Evolutionary conservation across 2,329 filamentous ascomycete genomes (phyloP).

Genomic region (Cytospora mali): DNA sequence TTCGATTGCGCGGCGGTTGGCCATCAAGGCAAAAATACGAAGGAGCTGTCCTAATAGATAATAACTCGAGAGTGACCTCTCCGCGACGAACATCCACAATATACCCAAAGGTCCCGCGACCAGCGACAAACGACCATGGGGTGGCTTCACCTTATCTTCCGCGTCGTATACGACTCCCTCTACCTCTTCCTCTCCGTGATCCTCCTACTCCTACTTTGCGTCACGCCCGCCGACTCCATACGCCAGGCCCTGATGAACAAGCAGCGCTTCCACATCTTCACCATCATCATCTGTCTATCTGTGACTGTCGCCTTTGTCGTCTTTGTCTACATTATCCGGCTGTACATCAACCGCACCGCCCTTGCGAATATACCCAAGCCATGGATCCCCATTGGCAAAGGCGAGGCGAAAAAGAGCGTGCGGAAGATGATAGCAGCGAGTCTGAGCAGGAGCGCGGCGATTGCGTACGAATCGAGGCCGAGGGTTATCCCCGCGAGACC

Average conservation of each 20-base stretch:
- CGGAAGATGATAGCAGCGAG: constrained; percentile 73
- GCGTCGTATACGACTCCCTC: constrained; percentile 77
- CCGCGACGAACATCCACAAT: background rate
- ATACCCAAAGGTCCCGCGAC: background rate
- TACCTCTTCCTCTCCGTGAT: constrained; percentile 78
- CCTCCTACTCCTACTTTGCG: constrained; percentile 71
- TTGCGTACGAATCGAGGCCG: constrained; percentile 78
- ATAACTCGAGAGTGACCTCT: background rate
- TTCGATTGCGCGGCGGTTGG: constrained; percentile 27
- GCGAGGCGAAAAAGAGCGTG: constrained; percentile 76
- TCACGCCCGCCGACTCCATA: constrained; percentile 81
- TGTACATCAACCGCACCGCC: constrained; percentile 82
- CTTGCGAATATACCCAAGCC: constrained; percentile 82
- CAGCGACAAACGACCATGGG: constrained; percentile 16
- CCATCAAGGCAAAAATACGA: constrained; percentile 23
- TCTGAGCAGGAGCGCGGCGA: constrained; percentile 74
- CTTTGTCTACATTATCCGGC: constrained; percentile 79
- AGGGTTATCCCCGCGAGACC: constrained; percentile 49
- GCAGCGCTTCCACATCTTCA: constrained; percentile 79
- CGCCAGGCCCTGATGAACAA: constrained; percentile 69
- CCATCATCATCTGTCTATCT: constrained; percentile 75
- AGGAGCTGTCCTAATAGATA: constrained; percentile 23
- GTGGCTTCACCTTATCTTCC: constrained; percentile 60
- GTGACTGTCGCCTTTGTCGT: constrained; percentile 69
- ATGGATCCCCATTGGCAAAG: constrained; percentile 84